Base-by-base conservation (phyloP, 208 protist genomes). In the Crithidia fasciculata region DNA sequence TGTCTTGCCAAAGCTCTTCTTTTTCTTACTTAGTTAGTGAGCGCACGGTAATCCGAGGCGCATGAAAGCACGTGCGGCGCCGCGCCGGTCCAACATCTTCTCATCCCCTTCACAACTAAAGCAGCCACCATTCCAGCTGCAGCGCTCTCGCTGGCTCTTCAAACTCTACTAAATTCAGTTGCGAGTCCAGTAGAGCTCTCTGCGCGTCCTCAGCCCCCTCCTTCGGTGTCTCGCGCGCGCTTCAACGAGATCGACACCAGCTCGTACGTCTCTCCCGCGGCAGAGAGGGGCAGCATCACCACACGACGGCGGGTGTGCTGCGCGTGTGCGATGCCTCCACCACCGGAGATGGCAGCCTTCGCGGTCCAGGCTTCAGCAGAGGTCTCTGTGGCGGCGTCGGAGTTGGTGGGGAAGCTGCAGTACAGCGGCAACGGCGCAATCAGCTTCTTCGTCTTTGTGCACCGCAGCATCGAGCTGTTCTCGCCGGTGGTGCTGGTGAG, bases 281-380 rank as follows among this genome's bases (percentile, higher is more conserved):
- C 63, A 3, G 56, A 54, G 58, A 37, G 45, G 2, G 73, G 73
- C 18, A 78, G 58, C 40, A 78, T 44, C 7, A 78, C 66, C 3
- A 78, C 73, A 10, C 73, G 64, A 18, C 73, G 73, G 9, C 65
- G 73, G n/a, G 52, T 64, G 45, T 71, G 58, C 66, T 78, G 73
- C 36, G 73, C 67, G 59, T 62, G 39, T 12, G 60, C 50, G 36
- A 61, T 18, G 7, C 7, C 37, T 28, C 28, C 28, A 28, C 28
- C 28, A 4, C 53, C 37, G 10, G 47, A n/a, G 13, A 45, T 64
- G 36, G 54, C 8, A 8, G 39, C 13, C 9, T 8, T 6, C 36
- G 63, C 63, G 19, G 36, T 0, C 28, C 28, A 28, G 28, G 28
- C 28, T 28, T 28, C 16, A 18, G 36, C 18, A n/a, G 43, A 53